Percentiles rank a stretch among this genome's conserved stretches.
phyloP scores from a whole-genome alignment of 139 green algal genomes.

The Chlorella sp. region DNA sequence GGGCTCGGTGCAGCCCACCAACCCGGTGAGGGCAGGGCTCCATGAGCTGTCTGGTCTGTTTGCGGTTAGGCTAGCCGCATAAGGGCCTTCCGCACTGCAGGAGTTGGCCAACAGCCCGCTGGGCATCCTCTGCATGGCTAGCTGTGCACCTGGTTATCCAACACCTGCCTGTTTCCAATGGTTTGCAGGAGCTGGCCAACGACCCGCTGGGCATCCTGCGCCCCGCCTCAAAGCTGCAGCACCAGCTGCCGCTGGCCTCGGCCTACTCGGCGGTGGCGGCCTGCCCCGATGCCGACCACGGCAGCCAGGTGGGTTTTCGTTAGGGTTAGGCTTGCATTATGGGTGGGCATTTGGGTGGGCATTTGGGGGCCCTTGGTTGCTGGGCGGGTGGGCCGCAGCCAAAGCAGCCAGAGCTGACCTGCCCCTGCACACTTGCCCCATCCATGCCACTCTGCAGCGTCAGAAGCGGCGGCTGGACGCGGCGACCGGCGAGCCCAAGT shows the following conservation, averaged over 20 bases:
- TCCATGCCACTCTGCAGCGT: background rate
- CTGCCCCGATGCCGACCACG: conserved; percentile 30
- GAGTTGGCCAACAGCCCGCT: conserved; percentile 83
- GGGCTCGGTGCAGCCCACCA: conserved; percentile 71
- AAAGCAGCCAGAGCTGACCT: no score
- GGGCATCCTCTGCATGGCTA: conserved; percentile 77
- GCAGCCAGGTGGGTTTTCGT: background rate
- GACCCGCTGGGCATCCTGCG: conserved; percentile 85
- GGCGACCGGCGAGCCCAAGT: conserved; percentile 36
- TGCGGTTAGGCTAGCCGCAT: background rate
- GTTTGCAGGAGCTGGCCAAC: conserved; percentile 73
- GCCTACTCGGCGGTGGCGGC: conserved; percentile 57
- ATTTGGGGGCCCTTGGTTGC: no score
- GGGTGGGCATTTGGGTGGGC: no score
- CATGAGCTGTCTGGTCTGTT: background rate
- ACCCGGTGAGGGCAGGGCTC: conserved; percentile 60
- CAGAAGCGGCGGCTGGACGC: conserved; percentile 72
- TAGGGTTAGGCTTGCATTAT: no score
- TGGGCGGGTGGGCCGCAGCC: no score
- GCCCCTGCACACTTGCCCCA: no score
- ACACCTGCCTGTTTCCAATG: background rate
- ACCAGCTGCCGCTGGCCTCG: conserved; percentile 68
- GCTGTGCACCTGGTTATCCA: background rate
- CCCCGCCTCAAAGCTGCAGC: conserved; percentile 77
- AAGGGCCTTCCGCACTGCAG: conserved; percentile 17